Conservation (phyloP, 2,329 filamentous ascomycete genomes). For the Calonectria fujianensis region DNA sequence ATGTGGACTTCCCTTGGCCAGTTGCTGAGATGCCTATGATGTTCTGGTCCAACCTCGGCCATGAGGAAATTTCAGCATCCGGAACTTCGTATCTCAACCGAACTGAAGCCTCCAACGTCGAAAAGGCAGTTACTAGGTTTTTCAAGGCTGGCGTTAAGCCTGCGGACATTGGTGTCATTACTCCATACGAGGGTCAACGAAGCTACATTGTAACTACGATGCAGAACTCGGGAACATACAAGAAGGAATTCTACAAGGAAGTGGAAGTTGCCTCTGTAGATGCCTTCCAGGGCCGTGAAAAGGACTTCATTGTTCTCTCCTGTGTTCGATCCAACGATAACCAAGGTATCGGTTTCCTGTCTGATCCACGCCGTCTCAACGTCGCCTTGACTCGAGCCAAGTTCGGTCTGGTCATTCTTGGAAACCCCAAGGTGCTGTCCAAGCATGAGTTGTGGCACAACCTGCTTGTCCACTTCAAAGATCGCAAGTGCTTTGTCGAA, state of each 20-base stretch:
- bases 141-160: constrained; percentile 99
- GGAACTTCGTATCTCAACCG: constrained; percentile 99
- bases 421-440: constrained; percentile 96
- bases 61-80: constrained; percentile 98
- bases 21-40: constrained; percentile 97
- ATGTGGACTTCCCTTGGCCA: constrained; percentile 99
- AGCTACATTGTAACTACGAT: constrained; percentile 99
- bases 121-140: constrained; percentile 98
- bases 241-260: constrained; percentile 99
- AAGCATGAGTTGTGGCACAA: constrained; percentile 99
- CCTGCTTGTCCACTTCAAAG: constrained; percentile 96
- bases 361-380: constrained; percentile 96
- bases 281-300: constrained; percentile 98
- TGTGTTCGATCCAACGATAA: constrained; percentile 99
- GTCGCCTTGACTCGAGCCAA: constrained; percentile 97
- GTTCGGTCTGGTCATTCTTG: constrained; percentile 95
- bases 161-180: constrained; percentile 96
- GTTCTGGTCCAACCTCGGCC: constrained; percentile 99
- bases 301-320: constrained; percentile 98
- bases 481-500: constrained; percentile 95
- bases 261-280: constrained; percentile 99
- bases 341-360: constrained; percentile 98
- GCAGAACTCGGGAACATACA: constrained; percentile 97
- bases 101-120: constrained; percentile 96
- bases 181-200: constrained; percentile 97